These are phyloP conservation scores for Colletotrichum australisinense DNA, from an alignment of 2,329 filamentous ascomycete genomes.

Conservation along the genomic window DNA sequence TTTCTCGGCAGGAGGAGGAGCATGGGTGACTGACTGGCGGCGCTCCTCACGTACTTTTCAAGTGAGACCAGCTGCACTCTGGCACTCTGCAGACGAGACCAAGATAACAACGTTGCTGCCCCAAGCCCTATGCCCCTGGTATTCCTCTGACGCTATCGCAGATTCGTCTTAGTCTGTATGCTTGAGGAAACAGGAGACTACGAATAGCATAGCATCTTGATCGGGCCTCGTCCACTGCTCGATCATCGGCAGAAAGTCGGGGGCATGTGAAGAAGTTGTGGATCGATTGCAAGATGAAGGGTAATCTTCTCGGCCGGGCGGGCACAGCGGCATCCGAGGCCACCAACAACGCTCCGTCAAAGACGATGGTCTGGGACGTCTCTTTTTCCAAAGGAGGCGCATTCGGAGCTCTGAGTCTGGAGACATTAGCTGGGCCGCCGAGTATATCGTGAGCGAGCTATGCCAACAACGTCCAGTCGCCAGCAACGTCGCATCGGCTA, in stretches of 20 bases:
- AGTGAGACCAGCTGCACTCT: background rate
- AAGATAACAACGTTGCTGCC: background rate
- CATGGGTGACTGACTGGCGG: background rate
- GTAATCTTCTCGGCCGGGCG: background rate
- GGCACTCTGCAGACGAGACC: background rate
- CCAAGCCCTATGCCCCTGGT: slow-evolving; percentile 27
- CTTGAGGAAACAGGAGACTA: background rate
- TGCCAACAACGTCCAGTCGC: background rate
- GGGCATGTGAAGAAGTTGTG: slow-evolving; percentile 13
- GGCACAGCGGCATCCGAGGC: background rate
- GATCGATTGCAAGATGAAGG: background rate
- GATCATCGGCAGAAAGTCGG: background rate
- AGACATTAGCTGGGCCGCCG: background rate
- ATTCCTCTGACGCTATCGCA: background rate
- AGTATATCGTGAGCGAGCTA: background rate
- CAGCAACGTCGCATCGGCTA: slow-evolving; percentile 2
- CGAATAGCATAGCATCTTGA: background rate
- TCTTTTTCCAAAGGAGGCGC: background rate
- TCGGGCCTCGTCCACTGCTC: background rate
- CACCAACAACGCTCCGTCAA: background rate
- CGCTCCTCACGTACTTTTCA: background rate
- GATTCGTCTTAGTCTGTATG: background rate
- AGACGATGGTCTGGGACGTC: background rate
- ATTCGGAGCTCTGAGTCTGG: background rate
- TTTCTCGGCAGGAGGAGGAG: background rate